Evolutionary conservation across 2,329 filamentous ascomycete species (phyloP).

Genomic region (Rachicladosporium sp.): DNA sequence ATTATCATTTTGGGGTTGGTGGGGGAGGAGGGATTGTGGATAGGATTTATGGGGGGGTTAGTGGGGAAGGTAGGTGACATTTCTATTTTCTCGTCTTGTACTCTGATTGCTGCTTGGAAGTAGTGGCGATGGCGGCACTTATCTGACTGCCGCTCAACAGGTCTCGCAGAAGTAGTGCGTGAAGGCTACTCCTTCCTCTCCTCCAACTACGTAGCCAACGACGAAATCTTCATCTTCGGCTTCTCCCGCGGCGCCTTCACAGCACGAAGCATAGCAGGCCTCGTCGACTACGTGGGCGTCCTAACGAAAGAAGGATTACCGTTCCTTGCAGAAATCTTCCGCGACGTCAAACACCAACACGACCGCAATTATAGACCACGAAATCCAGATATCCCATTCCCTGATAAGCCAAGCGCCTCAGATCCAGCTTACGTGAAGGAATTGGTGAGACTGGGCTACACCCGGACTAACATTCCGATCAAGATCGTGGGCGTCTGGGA

Average conservation of each 20-base stretch:
- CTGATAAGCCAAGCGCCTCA: conserved; percentile 32
- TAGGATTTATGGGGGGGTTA: conserved; percentile 24
- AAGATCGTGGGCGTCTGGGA: conserved; percentile 35
- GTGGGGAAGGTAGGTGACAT: conserved; percentile 22
- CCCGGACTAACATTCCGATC: conserved; percentile 23
- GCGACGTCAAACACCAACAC: conserved; percentile 33
- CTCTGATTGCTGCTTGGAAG: not conserved
- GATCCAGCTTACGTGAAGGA: conserved; percentile 33
- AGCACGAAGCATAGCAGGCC: conserved; percentile 32
- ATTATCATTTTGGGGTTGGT: conserved; percentile 39
- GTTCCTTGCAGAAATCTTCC: conserved; percentile 34
- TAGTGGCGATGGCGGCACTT: not conserved
- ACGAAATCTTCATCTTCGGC: conserved; percentile 38
- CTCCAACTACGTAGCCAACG: conserved; percentile 41
- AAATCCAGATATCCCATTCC: conserved; percentile 34
- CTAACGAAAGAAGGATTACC: conserved; percentile 35
- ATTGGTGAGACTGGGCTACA: conserved; percentile 23
- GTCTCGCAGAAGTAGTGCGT: conserved; percentile 35
- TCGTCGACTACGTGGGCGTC: conserved; percentile 35
- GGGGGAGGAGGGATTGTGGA: conserved; percentile 31
- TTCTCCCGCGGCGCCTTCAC: conserved; percentile 38
- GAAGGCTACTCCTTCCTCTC: conserved; percentile 39
- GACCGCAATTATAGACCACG: conserved; percentile 33
- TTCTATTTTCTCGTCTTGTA: not conserved
- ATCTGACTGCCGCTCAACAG: conserved; percentile 8